Percentiles rank a stretch among this genome's conserved stretches.
Evolutionary conservation across 2,329 filamentous ascomycete species (phyloP).

Genomic region (Arthrobotrys sinensis): DNA sequence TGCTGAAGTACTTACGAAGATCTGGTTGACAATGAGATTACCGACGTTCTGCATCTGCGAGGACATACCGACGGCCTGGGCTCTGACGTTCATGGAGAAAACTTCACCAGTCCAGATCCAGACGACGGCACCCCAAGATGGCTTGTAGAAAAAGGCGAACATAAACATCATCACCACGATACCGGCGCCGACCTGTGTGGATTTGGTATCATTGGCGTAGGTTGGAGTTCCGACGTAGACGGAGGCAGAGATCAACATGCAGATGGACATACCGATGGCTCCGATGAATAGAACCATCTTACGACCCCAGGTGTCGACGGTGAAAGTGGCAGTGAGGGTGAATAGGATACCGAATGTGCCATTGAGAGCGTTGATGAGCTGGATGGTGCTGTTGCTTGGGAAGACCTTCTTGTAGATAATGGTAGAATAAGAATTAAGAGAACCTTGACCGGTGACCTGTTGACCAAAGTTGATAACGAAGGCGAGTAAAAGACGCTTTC

Average conservation of each 20-base stretch:
- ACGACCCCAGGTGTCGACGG: conserved; percentile 79
- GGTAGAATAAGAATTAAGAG: conserved; percentile 81
- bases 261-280: conserved; percentile 77
- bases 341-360: conserved; percentile 81
- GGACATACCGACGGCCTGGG: conserved; percentile 58
- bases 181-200: conserved; percentile 75
- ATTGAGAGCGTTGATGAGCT: conserved; percentile 81
- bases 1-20: conserved; percentile 46
- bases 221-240: conserved; percentile 75
- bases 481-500: conserved; percentile 77
- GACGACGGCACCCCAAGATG: conserved; percentile 75
- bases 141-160: conserved; percentile 79
- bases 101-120: conserved; percentile 70
- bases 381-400: conserved; percentile 74
- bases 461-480: conserved; percentile 79
- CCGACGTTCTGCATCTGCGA: conserved; percentile 60
- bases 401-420: conserved; percentile 82
- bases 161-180: conserved; percentile 79
- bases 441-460: conserved; percentile 81
- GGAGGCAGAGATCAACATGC: conserved; percentile 78
- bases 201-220: conserved; percentile 72
- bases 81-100: conserved; percentile 61
- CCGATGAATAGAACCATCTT: conserved; percentile 80
- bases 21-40: conserved; percentile 58
- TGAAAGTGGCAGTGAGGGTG: conserved; percentile 81